phyloP scores from a whole-genome alignment of 1,284 basidiomycete species.

The Athelia psychrophila region DNA sequence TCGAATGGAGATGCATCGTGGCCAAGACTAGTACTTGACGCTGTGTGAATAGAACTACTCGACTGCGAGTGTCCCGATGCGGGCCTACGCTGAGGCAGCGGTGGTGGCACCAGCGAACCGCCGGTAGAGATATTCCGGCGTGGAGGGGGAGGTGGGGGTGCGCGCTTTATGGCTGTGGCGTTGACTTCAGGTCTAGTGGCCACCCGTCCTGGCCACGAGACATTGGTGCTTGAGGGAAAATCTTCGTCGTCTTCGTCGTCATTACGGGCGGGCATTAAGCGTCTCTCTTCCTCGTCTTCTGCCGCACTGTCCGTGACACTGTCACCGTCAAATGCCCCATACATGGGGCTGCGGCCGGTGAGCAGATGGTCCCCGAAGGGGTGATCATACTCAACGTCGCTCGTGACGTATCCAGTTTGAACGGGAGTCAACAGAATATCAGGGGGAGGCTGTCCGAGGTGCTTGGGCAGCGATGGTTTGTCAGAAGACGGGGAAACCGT shows the following conservation, averaged over 20 bases:
- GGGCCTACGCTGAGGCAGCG: slow-evolving; percentile 3
- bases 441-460: slow-evolving; percentile 21
- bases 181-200: not conserved
- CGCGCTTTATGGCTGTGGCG: slow-evolving; percentile 6
- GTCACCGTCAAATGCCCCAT: slow-evolving; percentile 38
- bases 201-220: not conserved
- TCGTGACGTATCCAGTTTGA: slow-evolving; percentile 23
- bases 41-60: slow-evolving; percentile 14
- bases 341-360: slow-evolving; percentile 40
- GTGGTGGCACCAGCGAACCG: slow-evolving; percentile 9
- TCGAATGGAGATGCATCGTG: slow-evolving; percentile 52
- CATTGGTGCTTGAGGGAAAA: not conserved
- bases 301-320: slow-evolving; percentile 40
- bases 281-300: slow-evolving; percentile 39
- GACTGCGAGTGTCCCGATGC: not conserved
- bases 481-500: slow-evolving; percentile 27
- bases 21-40: slow-evolving; percentile 25
- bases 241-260: slow-evolving; percentile 12
- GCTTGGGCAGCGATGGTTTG: slow-evolving; percentile 24
- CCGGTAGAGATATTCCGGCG: slow-evolving; percentile 15
- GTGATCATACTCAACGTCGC: slow-evolving; percentile 38
- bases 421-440: slow-evolving; percentile 10
- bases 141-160: slow-evolving; percentile 26
- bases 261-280: slow-evolving; percentile 23
- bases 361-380: slow-evolving; percentile 35